Evolutionary conservation across 768 basidiomycete species (phyloP).

Genomic region (Candolleomyces efflorescens): DNA sequence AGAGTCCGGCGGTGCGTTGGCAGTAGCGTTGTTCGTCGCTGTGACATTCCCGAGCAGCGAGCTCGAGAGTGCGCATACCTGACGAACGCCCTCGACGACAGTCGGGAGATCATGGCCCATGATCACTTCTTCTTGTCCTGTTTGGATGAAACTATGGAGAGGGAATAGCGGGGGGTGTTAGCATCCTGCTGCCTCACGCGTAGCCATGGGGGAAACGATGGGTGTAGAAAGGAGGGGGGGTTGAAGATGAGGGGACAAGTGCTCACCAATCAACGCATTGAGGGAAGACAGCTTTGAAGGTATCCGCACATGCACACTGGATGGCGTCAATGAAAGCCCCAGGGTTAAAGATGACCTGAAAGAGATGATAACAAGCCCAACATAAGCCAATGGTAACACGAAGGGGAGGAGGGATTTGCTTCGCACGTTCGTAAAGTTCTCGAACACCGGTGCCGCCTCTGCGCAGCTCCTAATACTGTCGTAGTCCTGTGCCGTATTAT

Average conservation of each 20-base stretch:
- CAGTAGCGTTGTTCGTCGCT: slow-evolving; percentile 29
- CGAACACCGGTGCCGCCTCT: slow-evolving; percentile 50
- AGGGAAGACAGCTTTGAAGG: slow-evolving; percentile 44
- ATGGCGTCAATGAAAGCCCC: slow-evolving; percentile 59
- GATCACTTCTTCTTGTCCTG: slow-evolving; percentile 52
- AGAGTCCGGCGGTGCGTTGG: not conserved
- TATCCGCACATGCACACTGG: slow-evolving; percentile 55
- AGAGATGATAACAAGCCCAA: not conserved
- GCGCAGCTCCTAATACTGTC: slow-evolving; percentile 52
- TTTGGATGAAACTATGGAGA: slow-evolving; percentile 45
- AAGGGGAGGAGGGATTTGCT: not conserved
- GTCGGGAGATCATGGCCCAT: slow-evolving; percentile 42
- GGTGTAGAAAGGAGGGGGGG: too few relatives aligned
- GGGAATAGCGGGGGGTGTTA: not conserved
- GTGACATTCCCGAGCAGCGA: slow-evolving; percentile 51
- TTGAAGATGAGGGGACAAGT: too few relatives aligned
- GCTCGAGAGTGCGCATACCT: slow-evolving; percentile 49
- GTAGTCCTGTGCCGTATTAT: slow-evolving; percentile 35
- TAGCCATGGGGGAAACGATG: not conserved
- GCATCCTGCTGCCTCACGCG: not conserved
- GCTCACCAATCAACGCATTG: slow-evolving; percentile 67
- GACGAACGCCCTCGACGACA: slow-evolving; percentile 45
- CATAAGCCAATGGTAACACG: not conserved
- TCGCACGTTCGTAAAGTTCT: slow-evolving; percentile 52
- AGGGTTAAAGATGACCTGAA: slow-evolving; percentile 60